Evolutionary conservation across 805 yeast genomes (phyloP).

Genomic region (Nakazawaea peltata): DNA sequence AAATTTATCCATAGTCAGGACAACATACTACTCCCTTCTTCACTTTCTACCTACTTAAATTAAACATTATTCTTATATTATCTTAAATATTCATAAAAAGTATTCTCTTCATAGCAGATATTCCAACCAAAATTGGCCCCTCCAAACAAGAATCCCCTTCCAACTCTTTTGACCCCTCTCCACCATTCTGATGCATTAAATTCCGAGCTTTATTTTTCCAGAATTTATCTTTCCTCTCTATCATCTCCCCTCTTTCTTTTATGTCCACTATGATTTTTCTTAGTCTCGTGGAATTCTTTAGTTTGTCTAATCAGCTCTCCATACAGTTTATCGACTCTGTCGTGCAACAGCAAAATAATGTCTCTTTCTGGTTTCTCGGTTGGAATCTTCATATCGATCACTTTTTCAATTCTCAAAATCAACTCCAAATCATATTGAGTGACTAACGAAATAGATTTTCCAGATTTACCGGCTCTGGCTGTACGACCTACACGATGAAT

Average conservation of each 20-base stretch:
- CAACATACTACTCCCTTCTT: too few species aligned
- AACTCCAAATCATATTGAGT: slow-evolving; percentile 93
- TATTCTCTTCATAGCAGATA: too few species aligned
- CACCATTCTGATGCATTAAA: too few species aligned
- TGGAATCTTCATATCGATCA: slow-evolving; percentile 72
- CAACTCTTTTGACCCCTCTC: too few species aligned
- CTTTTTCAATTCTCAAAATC: slow-evolving; percentile 82
- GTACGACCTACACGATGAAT: slow-evolving; percentile 98
- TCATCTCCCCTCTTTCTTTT: slow-evolving; percentile 5
- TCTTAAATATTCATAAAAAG: too few species aligned
- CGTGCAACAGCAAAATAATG: slow-evolving; percentile 68
- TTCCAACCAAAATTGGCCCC: too few species aligned
- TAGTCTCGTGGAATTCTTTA: slow-evolving; percentile 47
- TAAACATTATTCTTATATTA: too few species aligned
- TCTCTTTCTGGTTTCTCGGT: slow-evolving; percentile 76
- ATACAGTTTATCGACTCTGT: slow-evolving; percentile 84
- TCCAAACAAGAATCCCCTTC: too few species aligned
- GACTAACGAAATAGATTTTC: slow-evolving; percentile 78
- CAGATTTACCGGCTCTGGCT: slow-evolving; percentile 89
- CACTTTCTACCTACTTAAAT: too few species aligned
- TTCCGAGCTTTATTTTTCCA: too few species aligned
- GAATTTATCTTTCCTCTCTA: slow-evolving; percentile 4
- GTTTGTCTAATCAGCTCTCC: slow-evolving; percentile 82
- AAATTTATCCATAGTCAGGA: too few species aligned
- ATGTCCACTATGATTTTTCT: slow-evolving; percentile 2